Evolutionary conservation across 2,329 filamentous ascomycete genomes (phyloP), one percentile per base, ranked within the genome.

Genomic region (Talaromyces piceae): DNA sequence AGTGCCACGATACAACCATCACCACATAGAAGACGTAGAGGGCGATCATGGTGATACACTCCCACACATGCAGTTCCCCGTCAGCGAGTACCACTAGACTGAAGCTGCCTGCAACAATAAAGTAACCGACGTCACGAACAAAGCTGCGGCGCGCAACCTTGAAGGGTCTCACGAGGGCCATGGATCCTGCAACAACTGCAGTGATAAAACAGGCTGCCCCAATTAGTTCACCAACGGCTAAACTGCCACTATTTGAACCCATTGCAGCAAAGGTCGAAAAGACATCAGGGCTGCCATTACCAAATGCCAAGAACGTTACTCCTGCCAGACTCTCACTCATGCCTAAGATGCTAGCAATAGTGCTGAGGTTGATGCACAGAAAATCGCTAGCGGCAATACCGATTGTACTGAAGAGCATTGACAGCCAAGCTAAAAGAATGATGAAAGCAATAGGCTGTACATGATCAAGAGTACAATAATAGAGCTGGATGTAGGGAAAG

Each of bases 211-310:
- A 84, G 28, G 93, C 93, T 9, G 93, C 93, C 28, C 93, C 93
- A 49, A 98, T 89, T 47, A 98, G 77, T 72, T 98, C 93, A 43
- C 93, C 93, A 37, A 98, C 83, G 1, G 93, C 93, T 77, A 98
- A 81, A 73, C 91, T 94, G n/a, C 91, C 91, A 66, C 91, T 96
- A 64, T 97, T 89, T 22, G 91, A 95, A 63, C 84, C 85, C 89
- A 98, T 97, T 59, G 93, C 94, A 13, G 93, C 93, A 71, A 98
- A 97, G 2, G 93, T 98, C 58, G 91, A 96, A 70, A 98, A 98
- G 43, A 98, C 91, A 69, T 98, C 93, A 2, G 93, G 93, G 55
- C 91, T 97, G 48, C 93, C 93, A 74, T 98, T 98, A 57, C 93
- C 93, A 70, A 98, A 94, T 7, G 93, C 93, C 48, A 98, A 74